Conservation (phyloP, 768 basidiomycete genomes). For the Pleurotus platypus region DNA sequence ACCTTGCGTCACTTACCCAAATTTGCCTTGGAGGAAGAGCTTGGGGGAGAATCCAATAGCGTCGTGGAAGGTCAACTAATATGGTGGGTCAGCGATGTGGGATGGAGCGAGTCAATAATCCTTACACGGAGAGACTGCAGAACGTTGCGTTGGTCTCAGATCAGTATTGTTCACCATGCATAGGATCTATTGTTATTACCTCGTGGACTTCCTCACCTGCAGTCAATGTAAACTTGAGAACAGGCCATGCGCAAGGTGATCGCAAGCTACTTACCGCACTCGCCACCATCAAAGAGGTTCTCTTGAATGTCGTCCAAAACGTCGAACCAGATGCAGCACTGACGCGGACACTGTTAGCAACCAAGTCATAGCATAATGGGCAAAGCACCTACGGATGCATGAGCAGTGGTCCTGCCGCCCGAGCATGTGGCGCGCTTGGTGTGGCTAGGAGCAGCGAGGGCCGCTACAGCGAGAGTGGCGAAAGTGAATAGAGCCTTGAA, state of each 20-base stretch:
- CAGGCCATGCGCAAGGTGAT: not conserved
- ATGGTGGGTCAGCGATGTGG: not conserved
- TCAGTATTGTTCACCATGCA: not conserved
- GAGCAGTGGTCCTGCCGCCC: constrained; percentile 14
- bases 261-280: constrained; percentile 21
- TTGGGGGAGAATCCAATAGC: constrained; percentile 27
- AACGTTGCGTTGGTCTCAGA: not conserved
- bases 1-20: constrained; percentile 15
- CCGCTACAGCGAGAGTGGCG: constrained; percentile 4
- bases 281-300: constrained; percentile 28
- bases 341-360: not conserved
- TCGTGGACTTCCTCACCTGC: constrained; percentile 26
- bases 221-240: not conserved
- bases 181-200: constrained; percentile 8
- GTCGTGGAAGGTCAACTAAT: constrained; percentile 25
- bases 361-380: too few species aligned
- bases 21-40: constrained; percentile 16
- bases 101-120: not conserved
- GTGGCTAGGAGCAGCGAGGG: constrained; percentile 47
- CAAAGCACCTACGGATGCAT: constrained; percentile 9
- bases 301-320: constrained; percentile 31
- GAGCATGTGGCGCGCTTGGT: constrained; percentile 24
- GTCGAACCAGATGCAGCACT: constrained; percentile 31
- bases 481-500: constrained; percentile 1
- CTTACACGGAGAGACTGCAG: constrained; percentile 17